phyloP scores from a whole-genome alignment of 2,329 filamentous ascomycete genomes.

The Xylaria sp. region DNA sequence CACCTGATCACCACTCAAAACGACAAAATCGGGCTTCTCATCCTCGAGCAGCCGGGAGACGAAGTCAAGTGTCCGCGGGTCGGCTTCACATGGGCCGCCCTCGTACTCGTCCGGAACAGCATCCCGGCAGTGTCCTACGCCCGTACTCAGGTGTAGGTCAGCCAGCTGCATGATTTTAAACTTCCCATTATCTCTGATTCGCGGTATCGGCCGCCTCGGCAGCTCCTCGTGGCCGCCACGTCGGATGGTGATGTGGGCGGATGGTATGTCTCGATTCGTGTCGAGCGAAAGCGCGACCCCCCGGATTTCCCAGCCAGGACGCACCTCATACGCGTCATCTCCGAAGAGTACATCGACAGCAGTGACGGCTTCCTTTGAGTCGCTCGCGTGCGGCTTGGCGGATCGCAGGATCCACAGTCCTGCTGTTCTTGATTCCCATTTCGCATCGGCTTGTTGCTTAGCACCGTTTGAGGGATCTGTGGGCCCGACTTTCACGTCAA shows the following conservation, averaged over 20 bases:
- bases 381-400: slow-evolving; percentile 75
- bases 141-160: slow-evolving; percentile 94
- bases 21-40: slow-evolving; percentile 91
- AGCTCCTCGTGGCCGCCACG: slow-evolving; percentile 72
- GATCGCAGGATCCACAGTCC: slow-evolving; percentile 87
- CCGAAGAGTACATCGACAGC: slow-evolving; percentile 89
- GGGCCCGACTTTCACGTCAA: slow-evolving; percentile 80
- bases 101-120: slow-evolving; percentile 79
- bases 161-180: slow-evolving; percentile 98
- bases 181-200: slow-evolving; percentile 86
- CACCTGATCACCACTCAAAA: slow-evolving; percentile 92
- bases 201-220: slow-evolving; percentile 73
- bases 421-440: slow-evolving; percentile 80
- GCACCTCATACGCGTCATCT: slow-evolving; percentile 88
- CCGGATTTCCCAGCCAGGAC: slow-evolving; percentile 83
- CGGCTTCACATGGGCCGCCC: slow-evolving; percentile 86
- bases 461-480: slow-evolving; percentile 72
- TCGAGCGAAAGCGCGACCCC: slow-evolving; percentile 79
- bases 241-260: slow-evolving; percentile 80
- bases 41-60: slow-evolving; percentile 84
- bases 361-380: slow-evolving; percentile 79
- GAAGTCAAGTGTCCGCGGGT: slow-evolving; percentile 91
- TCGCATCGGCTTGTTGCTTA: slow-evolving; percentile 64
- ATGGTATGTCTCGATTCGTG: slow-evolving; percentile 67
- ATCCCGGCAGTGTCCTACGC: slow-evolving; percentile 85